Base-by-base conservation (phyloP, 2,329 filamentous ascomycete species). In the Colletotrichum echinochloae region DNA sequence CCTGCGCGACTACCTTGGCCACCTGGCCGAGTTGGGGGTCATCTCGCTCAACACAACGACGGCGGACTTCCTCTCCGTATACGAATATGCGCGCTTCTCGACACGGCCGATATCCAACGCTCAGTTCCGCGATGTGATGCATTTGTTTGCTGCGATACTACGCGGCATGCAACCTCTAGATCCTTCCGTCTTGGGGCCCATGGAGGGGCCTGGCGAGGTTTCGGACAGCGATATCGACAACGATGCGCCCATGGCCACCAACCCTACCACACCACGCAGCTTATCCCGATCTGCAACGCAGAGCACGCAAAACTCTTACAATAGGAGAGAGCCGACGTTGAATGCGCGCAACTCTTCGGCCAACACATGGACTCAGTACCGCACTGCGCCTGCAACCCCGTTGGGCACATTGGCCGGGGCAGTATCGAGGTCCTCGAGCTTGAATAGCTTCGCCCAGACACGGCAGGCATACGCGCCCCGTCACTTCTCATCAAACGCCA, bases 71-170 rank as follows among this genome's bases (percentile, higher is more conserved):
- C 82, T 98, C 26, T 81, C 86, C 1, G 83, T 89, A 26, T 99
- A 98, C 81, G 96, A 98, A 81, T 85, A 88, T 67, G 94, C 94
- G 3, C 91, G 95, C 49, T 99, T 97, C 82, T 95, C 93, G 2
- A 88, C 88, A 0, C 83, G 85, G 6, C 88, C 91, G 1, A 83
- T 97, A 5, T 87, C 89, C 3, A 91, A 95, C 74, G 76, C 81
- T 0, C 87, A 91, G 61, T 98, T 99, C 78, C 87, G 92, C 46
- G 83, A 87, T 28, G 83, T 98, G 37, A 98, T 98, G 94, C 88
- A 90, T 66, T 85, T 93, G 33, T 98, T 98, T 79, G 92, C 95
- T 2, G 89, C 92, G 63, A 83, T 98, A 0, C 83, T 98, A 18
- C 89, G 92, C 62, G 88, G 86, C 23, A 97, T 98, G 92, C 87